Evolutionary conservation across 441 rosid genomes (phyloP).

Genomic region (Pelargonium myrrhifolium): DNA sequence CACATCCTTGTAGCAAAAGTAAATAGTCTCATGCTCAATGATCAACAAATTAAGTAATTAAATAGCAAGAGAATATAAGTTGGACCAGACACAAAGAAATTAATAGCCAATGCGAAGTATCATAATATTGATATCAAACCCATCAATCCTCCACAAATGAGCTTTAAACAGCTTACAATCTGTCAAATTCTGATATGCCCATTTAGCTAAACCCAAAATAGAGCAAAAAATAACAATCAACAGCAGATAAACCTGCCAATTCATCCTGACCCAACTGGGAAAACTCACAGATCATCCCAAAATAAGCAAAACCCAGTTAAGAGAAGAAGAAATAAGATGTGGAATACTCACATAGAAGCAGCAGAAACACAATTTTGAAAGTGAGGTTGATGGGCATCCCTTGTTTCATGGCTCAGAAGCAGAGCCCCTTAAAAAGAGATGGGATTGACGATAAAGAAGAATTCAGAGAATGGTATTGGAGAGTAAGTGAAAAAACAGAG

Average conservation of each 20-base stretch:
- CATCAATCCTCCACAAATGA: background rate
- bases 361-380: constrained; percentile 26
- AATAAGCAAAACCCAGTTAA: constrained; percentile 21
- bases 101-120: too few relatives aligned
- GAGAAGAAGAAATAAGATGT: constrained; percentile 10
- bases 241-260: constrained; percentile 2
- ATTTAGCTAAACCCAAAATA: constrained; percentile 6
- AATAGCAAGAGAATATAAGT: constrained; percentile 8
- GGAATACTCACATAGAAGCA: constrained; percentile 40
- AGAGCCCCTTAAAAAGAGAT: too few relatives aligned
- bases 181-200: constrained; percentile 8
- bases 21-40: background rate
- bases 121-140: background rate
- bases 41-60: background rate
- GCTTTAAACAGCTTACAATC: constrained; percentile 9
- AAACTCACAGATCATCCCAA: constrained; percentile 26
- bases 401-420: constrained; percentile 37
- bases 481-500: constrained; percentile 12
- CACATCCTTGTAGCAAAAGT: background rate
- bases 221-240: background rate
- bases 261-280: constrained; percentile 14
- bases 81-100: background rate
- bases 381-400: constrained; percentile 27
- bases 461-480: constrained; percentile 13
- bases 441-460: too few relatives aligned